Evolutionary conservation across 2,329 filamentous ascomycete genomes (phyloP).

Genomic region (Alternaria panax): DNA sequence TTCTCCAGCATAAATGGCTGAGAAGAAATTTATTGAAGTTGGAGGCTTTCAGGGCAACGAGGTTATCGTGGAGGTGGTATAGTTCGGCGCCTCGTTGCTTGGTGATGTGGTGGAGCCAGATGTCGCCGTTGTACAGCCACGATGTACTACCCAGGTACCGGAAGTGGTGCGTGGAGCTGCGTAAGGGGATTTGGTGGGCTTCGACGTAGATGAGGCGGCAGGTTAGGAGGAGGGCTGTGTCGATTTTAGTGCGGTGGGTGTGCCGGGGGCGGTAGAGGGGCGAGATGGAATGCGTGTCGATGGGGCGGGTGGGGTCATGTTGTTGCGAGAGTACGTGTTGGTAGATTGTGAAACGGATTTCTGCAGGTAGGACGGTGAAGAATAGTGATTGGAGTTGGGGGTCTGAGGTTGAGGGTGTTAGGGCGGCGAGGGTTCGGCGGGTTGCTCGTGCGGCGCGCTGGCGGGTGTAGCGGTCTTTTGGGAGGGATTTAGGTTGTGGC

Average conservation of each 20-base stretch:
- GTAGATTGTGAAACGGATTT: constrained; percentile 31
- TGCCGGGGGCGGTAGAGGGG: constrained; percentile 35
- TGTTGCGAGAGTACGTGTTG: constrained; percentile 24
- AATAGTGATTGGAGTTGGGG: constrained; percentile 32
- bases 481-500: not conserved
- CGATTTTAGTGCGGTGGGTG: constrained; percentile 34
- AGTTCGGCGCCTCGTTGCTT: constrained; percentile 29
- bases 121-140: constrained; percentile 16
- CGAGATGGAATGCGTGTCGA: constrained; percentile 16
- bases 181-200: constrained; percentile 46
- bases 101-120: constrained; percentile 29
- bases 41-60: not conserved
- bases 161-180: constrained; percentile 38
- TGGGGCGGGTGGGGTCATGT: constrained; percentile 10
- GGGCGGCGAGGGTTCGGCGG: constrained; percentile 24
- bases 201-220: constrained; percentile 52
- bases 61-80: constrained; percentile 33
- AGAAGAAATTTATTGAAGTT: constrained; percentile 22
- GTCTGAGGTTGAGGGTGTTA: constrained; percentile 27
- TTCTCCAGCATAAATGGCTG: constrained; percentile 31
- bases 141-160: constrained; percentile 12
- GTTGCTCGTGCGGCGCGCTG: constrained; percentile 22
- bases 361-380: constrained; percentile 33
- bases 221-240: constrained; percentile 47
- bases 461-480: constrained; percentile 18